Evolutionary conservation across 495 filamentous ascomycete genomes (phyloP).

Genomic region (Penicillium argentinense): DNA sequence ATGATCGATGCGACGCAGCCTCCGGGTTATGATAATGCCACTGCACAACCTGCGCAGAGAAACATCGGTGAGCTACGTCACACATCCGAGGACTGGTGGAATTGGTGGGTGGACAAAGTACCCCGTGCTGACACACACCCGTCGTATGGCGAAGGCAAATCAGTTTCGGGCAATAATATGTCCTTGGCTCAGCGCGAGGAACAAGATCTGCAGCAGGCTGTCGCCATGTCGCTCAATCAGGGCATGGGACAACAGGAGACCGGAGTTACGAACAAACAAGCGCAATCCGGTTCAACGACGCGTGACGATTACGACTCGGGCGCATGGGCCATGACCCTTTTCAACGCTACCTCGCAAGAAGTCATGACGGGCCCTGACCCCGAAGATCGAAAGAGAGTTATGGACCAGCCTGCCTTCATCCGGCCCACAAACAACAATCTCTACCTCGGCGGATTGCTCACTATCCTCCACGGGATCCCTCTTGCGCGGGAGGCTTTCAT

Average conservation of each 20-base stretch:
- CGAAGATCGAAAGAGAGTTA: slow-evolving; percentile 57
- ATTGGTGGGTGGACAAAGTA: too few species aligned
- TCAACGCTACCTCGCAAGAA: slow-evolving; percentile 55
- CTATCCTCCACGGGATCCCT: slow-evolving; percentile 85
- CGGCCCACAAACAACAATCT: slow-evolving; percentile 59
- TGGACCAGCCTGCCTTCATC: slow-evolving; percentile 68
- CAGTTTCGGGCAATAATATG: slow-evolving; percentile 43
- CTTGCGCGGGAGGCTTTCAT: slow-evolving; percentile 73
- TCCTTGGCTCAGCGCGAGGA: slow-evolving; percentile 55
- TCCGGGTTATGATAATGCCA: slow-evolving; percentile 6
- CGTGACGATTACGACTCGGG: slow-evolving; percentile 67
- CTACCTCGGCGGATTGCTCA: slow-evolving; percentile 67
- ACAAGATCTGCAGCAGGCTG: slow-evolving; percentile 57
- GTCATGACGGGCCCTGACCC: slow-evolving; percentile 61
- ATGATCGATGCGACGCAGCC: slow-evolving; percentile 32
- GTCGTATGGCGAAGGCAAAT: too few species aligned
- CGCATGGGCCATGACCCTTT: slow-evolving; percentile 73
- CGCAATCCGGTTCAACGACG: slow-evolving; percentile 72
- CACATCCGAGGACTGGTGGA: too few species aligned
- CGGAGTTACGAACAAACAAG: slow-evolving; percentile 49
- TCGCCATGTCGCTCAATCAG: slow-evolving; percentile 52
- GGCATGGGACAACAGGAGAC: slow-evolving; percentile 55
- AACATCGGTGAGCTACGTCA: slow-evolving; percentile 27
- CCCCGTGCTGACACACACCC: too few species aligned
- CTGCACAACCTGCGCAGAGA: slow-evolving; percentile 17